A percentile compares a stretch with the other conserved stretches of the same genome.
Conservation (phyloP, 768 basidiomycete genomes). For the Pleurotus salmoneostramineus region DNA sequence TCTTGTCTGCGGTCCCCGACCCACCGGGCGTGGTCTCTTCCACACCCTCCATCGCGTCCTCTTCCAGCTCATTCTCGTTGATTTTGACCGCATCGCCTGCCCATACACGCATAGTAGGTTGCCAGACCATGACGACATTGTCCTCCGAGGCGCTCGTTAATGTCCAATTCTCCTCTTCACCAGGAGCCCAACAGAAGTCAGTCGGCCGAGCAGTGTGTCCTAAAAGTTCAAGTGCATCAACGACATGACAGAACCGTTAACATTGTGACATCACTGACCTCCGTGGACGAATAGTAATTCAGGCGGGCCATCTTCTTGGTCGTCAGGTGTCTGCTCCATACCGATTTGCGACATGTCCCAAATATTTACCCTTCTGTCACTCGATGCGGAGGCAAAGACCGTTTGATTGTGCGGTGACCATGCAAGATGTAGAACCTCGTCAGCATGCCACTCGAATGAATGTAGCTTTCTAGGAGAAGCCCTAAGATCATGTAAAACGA, state of each 20-base stretch:
- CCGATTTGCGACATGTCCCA: constrained; percentile 95
- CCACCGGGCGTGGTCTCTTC: constrained; percentile 36
- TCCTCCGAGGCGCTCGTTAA: constrained; percentile 90
- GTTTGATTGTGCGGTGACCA: constrained; percentile 96
- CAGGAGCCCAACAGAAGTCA: constrained; percentile 96
- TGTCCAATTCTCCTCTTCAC: constrained; percentile 78
- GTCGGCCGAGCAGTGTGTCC: constrained; percentile 88
- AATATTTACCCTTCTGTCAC: constrained; percentile 89
- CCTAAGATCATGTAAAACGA: constrained; percentile 85
- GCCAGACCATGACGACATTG: constrained; percentile 97
- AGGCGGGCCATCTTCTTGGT: constrained; percentile 97
- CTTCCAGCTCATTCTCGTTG: constrained; percentile 82
- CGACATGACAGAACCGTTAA: not conserved
- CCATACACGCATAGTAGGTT: constrained; percentile 92
- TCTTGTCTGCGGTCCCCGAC: constrained; percentile 27
- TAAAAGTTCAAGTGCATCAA: constrained; percentile 19
- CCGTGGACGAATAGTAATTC: constrained; percentile 96
- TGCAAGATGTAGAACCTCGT: constrained; percentile 89
- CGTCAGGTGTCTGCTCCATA: constrained; percentile 94
- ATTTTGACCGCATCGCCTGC: constrained; percentile 86
- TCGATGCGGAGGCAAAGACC: constrained; percentile 92
- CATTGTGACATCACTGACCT: constrained; percentile 40
- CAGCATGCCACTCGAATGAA: constrained; percentile 88
- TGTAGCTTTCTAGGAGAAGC: constrained; percentile 74
- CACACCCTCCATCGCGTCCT: constrained; percentile 73